Percentiles rank a stretch among this genome's conserved stretches.
These are phyloP conservation scores for Botrytis tulipae DNA, from an alignment of 2,329 filamentous ascomycete genomes.

Conservation along the genomic window DNA sequence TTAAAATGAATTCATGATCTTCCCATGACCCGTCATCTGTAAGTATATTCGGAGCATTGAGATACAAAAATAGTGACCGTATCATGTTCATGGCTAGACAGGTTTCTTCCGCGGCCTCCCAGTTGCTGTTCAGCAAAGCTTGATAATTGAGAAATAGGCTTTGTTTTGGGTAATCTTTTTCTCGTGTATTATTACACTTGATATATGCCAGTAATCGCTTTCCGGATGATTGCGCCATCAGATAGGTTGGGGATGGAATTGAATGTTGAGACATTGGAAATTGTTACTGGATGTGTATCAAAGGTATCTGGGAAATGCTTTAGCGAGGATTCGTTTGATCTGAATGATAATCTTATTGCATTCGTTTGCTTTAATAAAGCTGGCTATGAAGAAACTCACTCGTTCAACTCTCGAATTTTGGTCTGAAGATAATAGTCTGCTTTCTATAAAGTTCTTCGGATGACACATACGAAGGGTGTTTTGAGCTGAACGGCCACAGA, in stretches of 20 bases:
- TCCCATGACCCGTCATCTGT: background rate
- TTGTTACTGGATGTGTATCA: background rate
- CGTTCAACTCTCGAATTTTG: background rate
- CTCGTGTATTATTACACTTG: background rate
- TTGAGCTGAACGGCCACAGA: background rate
- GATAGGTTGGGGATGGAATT: background rate
- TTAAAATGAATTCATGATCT: rapidly evolving
- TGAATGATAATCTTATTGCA: background rate
- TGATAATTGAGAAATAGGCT: background rate
- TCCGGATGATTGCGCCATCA: background rate
- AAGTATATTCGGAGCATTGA: background rate
- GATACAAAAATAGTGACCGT: background rate
- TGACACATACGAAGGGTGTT: background rate
- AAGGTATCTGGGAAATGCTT: background rate
- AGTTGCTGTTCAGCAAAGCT: background rate
- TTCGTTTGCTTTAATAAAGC: background rate
- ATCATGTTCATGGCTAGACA: background rate
- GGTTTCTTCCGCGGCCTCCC: background rate
- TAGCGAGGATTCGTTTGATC: background rate
- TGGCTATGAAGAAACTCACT: background rate
- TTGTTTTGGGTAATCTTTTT: background rate
- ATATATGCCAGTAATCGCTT: background rate
- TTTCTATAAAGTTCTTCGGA: background rate
- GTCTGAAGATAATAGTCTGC: background rate
- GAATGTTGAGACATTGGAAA: background rate